phyloP scores from a whole-genome alignment of 2,329 filamentous ascomycete genomes.

The Byssothecium circinans region DNA sequence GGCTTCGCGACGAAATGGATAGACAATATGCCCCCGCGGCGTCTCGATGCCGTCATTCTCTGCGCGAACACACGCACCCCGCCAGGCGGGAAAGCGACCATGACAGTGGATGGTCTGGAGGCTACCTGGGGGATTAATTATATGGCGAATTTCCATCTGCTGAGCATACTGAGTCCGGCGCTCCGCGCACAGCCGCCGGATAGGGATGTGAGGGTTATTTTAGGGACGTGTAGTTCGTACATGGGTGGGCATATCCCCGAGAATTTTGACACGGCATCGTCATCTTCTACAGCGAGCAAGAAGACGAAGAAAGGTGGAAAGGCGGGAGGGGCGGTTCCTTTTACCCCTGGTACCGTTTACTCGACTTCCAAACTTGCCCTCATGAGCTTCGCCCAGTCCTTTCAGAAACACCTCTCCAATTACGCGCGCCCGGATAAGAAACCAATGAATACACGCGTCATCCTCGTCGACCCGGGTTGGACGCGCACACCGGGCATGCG shows the following conservation, averaged over 20 bases:
- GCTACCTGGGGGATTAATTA: constrained; percentile 94
- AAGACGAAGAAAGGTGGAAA: constrained; percentile 57
- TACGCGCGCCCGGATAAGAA: constrained; percentile 82
- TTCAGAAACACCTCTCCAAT: constrained; percentile 85
- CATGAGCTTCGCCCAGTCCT: constrained; percentile 85
- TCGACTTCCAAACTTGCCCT: constrained; percentile 67
- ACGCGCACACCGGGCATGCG: constrained; percentile 84
- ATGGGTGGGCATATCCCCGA: constrained; percentile 72
- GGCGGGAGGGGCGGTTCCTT: constrained; percentile 34
- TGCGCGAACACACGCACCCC: constrained; percentile 80
- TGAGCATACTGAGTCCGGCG: constrained; percentile 88
- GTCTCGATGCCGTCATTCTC: constrained; percentile 87
- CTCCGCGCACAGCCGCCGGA: constrained; percentile 90
- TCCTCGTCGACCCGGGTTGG: constrained; percentile 85
- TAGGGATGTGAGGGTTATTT: constrained; percentile 84
- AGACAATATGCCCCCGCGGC: constrained; percentile 85
- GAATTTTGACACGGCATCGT: constrained; percentile 50
- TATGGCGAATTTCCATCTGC: constrained; percentile 90
- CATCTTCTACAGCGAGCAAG: constrained; percentile 41
- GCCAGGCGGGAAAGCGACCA: constrained; percentile 59
- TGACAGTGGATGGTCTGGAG: constrained; percentile 80
- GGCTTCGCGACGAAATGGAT: constrained; percentile 97
- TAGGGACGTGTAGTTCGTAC: constrained; percentile 86
- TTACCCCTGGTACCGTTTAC: constrained; percentile 50
- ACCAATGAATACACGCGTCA: constrained; percentile 78